Conservation (phyloP, 371 early-diverging fungal species). For the Mucor lusitanicus region DNA sequence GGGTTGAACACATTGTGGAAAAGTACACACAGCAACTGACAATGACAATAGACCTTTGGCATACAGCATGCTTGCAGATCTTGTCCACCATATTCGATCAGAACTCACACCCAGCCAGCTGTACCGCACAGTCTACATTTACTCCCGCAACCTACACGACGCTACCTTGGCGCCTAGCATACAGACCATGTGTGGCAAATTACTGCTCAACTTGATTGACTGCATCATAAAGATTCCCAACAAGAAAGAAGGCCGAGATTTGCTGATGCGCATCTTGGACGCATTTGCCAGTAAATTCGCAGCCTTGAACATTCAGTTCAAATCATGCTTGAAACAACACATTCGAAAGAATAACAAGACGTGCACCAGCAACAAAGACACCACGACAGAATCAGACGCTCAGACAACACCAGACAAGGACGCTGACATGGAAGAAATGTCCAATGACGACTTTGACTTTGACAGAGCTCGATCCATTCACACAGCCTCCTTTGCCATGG, state of each 20-base stretch:
- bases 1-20: too few species aligned
- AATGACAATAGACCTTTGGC: slow-evolving; percentile 76
- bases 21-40: not conserved
- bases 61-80: slow-evolving; percentile 93
- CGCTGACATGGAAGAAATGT: slow-evolving; percentile 62
- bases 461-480: slow-evolving; percentile 81
- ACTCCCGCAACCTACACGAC: slow-evolving; percentile 91
- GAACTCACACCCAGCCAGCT: slow-evolving; percentile 84
- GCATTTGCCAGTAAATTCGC: slow-evolving; percentile 81
- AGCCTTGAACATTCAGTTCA: slow-evolving; percentile 68
- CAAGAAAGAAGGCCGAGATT: slow-evolving; percentile 64
- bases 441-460: slow-evolving; percentile 60
- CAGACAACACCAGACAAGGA: slow-evolving; percentile 48
- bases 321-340: slow-evolving; percentile 53
- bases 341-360: slow-evolving; percentile 36
- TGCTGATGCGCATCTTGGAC: slow-evolving; percentile 85
- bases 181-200: slow-evolving; percentile 95
- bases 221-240: slow-evolving; percentile 76
- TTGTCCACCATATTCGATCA: slow-evolving; percentile 91
- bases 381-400: not conserved
- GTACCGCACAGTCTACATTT: slow-evolving; percentile 81
- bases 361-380: not conserved
- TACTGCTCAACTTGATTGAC: slow-evolving; percentile 89
- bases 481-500: slow-evolving; percentile 63
- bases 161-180: slow-evolving; percentile 85